A percentile compares a stretch with the other conserved stretches of the same genome.
phyloP scores from a whole-genome alignment of 2,329 filamentous ascomycete genomes.

The Fusarium scirpi region DNA sequence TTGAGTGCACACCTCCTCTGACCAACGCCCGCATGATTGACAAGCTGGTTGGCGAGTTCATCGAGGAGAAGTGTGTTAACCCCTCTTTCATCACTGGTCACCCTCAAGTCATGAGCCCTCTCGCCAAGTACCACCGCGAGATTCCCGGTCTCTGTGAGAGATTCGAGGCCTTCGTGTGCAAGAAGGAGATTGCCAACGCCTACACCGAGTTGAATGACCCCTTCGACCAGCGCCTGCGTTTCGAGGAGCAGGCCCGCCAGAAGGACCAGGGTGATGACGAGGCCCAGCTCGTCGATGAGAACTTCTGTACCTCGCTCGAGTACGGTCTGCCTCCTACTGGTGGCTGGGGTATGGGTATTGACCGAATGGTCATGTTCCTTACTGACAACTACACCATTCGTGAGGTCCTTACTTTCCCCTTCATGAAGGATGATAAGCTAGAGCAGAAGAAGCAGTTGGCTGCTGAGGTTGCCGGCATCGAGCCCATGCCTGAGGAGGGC shows the following conservation, averaged over 20 bases:
- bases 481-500: conserved; percentile 46
- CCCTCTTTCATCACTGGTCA: conserved; percentile 79
- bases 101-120: conserved; percentile 80
- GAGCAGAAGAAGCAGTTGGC: conserved; percentile 67
- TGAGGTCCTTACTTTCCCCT: conserved; percentile 95
- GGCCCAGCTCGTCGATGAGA: conserved; percentile 95
- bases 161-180: conserved; percentile 90
- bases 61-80: conserved; percentile 93
- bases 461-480: conserved; percentile 46
- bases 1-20: conserved; percentile 89
- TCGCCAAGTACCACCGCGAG: conserved; percentile 93
- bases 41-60: conserved; percentile 92
- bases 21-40: conserved; percentile 98
- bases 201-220: conserved; percentile 96
- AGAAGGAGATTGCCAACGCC: conserved; percentile 89
- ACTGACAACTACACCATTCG: conserved; percentile 95
- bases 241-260: conserved; percentile 92
- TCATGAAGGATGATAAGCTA: conserved; percentile 82
- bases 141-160: conserved; percentile 91
- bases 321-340: conserved; percentile 93
- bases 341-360: conserved; percentile 96
- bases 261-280: conserved; percentile 98
- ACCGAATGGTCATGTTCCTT: conserved; percentile 94
- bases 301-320: conserved; percentile 90
- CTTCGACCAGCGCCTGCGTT: conserved; percentile 88